Evolutionary conservation across 2,329 filamentous ascomycete genomes (phyloP), one percentile per base, ranked within the genome.

Genomic region (Hymenoscyphus occultus): DNA sequence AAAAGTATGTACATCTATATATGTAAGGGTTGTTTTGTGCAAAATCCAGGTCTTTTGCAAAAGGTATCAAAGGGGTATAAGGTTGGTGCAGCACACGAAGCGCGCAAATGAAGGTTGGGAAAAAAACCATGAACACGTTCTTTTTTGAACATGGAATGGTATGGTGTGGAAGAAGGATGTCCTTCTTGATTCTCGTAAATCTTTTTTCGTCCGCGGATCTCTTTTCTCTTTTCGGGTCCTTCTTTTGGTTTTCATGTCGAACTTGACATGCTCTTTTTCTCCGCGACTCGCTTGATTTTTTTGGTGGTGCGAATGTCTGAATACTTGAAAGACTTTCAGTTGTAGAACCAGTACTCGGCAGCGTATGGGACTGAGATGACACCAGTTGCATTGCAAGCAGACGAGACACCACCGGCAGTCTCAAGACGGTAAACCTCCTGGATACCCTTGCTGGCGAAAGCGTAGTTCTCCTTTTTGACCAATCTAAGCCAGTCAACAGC

Each of bases 401-500:
- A 54, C 0, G 66, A 58, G 3, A 63, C 39, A 13, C 73, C 74
- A 31, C 74, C 74, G 5, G 71, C 73, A 3, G 74, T 75, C 35
- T 66, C 70, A n/a, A 76, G 69, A 35, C 74, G 64, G 56, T 75
- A 76, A 9, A 71, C 74, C 32, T 65, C 22, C 2, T 39, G 19
- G 2, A 73, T 35, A 4, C 73, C 72, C 19, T 68, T 62, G 32
- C 68, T 72, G 7, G 35, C 28, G 7, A 32, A 39, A 1, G 54
- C 56, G 59, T 71, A 71, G 2, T 45, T 35, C 0, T 61, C 45
- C 63, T 74, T 74, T n/a, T 68, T 64, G n/a, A 59, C 48, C 60
- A 76, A 64, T 10, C 68, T 60, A 54, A 75, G 59, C 74, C 74
- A 76, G 14, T 71, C 70, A 3, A 76, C 74, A 0, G 74, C 74